Base-by-base conservation (phyloP, 805 yeast species). In the Pichia exigua region DNA sequence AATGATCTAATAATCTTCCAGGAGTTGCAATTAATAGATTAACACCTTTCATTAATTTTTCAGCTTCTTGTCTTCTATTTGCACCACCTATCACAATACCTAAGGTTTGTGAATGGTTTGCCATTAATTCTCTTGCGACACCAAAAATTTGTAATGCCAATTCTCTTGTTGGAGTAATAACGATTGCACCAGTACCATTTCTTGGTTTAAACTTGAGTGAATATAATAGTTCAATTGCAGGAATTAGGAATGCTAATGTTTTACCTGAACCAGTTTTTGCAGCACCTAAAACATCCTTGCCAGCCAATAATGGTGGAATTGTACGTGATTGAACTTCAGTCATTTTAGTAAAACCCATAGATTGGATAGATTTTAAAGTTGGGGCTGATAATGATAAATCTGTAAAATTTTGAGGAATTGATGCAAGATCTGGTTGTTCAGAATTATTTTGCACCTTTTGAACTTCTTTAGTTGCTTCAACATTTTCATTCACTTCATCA, bases 201-300 rank as follows among this genome's bases (percentile, higher is more conserved):
- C 98, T 81, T 50, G 99, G 98, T 71, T 92, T 94, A 75, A 91
- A 94, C 66, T 86, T 89, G 62, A 94, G 77, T 18, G 96, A 83
- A 65, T 91, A 86, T 50, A 94, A 76, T 72, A 90, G 73, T 71
- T 94, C 99, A 57, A 94, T 85, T 32, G 99, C 99, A 15, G 99
- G 99, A 54, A 94, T 78, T 63, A 94, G 74, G 61, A 94, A 94
- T 11, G 99, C 98, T 55, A 95, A 73, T 0, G 99, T 94, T 73
- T 94, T 94, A 66, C 99, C 99, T 1, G 97, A 90, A 50, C 99
- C 99, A 3, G 99, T 94, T 72, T 91, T 92, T 52, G 99, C 99
- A n/a, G 99, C 99, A 59, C 99, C 99, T 50, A 94, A 76, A 21
- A 95, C 98, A 70, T 94, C 99, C 61, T 92, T 81, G 44, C 99